Base-by-base conservation (phyloP, 371 early-diverging fungal species). In the Lichtheimia corymbifera region DNA sequence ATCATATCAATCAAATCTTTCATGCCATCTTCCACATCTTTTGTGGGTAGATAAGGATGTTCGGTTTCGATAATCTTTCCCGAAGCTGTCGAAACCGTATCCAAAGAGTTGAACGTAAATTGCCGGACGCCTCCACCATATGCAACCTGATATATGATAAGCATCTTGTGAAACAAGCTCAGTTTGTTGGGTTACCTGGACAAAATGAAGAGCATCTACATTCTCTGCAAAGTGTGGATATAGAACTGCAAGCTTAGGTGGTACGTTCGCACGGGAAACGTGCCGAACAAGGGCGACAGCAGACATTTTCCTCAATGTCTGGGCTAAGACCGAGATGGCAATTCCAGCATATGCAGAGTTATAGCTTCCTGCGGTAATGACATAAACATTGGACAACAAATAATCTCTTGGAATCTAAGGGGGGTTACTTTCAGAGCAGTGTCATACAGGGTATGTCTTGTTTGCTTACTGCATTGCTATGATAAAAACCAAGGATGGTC, bases 71-170 rank as follows among this genome's bases (percentile, higher is more conserved):
- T 50, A 15, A 64, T 72, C 50, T 79, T 77, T 6, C 78, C 80
- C n/a, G 70, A 64, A 30, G 68, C 60, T 6, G 73, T 66, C 11
- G 71, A 61, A 2, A 81, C 64, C 24, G 75, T 65, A 25, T 77
- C 74, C 59, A 90, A 58, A 9, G 84, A 71, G 15, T 80, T 66
- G 66, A 89, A 89, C 0, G 74, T 56, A 58, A 75, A 83, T 9
- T 75, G 71, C 1, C 87, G 84, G 25, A 87, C 62, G 65, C 91
- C 93, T 47, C 90, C 88, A 27, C 77, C 77, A 73, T 85, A 93
- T 5, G 93, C 88, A 17, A 91, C 61, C 89, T 89, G 63, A 27
- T 3, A 47, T 11, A 13, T 40, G 40, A 15, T 18, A 35, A 15
- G 14, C 18, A 27, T 11, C 2, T 15, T 9, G 13, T 35, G 22